Conservation (phyloP, 2,329 filamentous ascomycete genomes). For the Trichoderma atrobrunneum region DNA sequence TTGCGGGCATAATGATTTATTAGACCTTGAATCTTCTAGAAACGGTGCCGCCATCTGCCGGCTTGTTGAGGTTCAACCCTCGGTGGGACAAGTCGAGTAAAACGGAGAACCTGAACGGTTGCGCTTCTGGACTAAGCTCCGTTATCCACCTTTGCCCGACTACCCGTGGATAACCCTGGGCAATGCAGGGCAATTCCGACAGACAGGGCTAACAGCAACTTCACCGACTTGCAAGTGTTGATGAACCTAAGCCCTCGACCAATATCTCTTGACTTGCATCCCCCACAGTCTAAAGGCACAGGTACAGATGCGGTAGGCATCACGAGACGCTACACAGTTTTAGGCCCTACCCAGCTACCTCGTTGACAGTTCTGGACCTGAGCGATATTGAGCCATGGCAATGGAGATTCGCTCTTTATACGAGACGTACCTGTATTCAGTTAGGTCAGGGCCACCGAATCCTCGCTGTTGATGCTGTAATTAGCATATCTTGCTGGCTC, state of each 20-base stretch:
- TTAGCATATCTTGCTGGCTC: neutral
- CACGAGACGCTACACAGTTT: neutral
- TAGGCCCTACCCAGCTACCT: neutral
- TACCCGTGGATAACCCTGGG: neutral
- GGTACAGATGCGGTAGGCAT: neutral
- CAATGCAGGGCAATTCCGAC: neutral
- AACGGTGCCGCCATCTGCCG: neutral
- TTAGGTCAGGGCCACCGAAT: neutral
- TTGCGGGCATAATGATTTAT: neutral
- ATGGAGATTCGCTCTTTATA: neutral
- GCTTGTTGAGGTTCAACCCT: neutral
- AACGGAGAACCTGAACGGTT: neutral
- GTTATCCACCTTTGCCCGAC: conserved; percentile 8
- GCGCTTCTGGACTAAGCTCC: neutral
- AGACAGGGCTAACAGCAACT: conserved; percentile 2
- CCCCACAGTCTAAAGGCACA: neutral
- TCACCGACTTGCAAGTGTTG: neutral
- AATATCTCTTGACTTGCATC: neutral
- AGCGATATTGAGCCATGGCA: neutral
- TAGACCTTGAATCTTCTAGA: neutral
- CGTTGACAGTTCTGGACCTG: neutral
- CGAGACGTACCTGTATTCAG: neutral
- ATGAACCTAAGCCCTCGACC: neutral
- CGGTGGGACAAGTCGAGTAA: neutral
- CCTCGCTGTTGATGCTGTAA: neutral